phyloP scores from a whole-genome alignment of 345 rosid species.

The Camelina sativa region DNA sequence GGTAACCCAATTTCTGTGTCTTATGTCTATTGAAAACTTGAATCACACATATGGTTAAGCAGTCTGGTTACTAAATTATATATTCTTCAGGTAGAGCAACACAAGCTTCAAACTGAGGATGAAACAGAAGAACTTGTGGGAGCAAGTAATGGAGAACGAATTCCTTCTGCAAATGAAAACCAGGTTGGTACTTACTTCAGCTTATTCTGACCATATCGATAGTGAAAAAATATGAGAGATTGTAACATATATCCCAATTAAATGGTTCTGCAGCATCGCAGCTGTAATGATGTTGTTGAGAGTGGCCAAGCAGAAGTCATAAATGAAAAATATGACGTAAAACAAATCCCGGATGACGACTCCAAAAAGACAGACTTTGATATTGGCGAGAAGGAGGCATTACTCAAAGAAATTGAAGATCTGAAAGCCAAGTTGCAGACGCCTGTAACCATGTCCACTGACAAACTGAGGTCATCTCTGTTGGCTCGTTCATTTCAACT shows the following conservation, averaged over 20 bases:
- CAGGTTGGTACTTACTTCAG: conserved; percentile 41
- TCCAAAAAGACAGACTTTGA: conserved; percentile 45
- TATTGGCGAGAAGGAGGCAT: conserved; percentile 72
- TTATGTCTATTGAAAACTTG: conserved; percentile 19
- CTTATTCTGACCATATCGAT: conserved; percentile 13
- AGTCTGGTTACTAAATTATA: conserved; percentile 23
- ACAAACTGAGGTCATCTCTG: conserved; percentile 72
- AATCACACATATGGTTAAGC: conserved; percentile 26
- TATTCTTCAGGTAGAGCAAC: conserved; percentile 60
- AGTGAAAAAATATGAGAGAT: conserved; percentile 2
- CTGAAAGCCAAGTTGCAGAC: conserved; percentile 66
- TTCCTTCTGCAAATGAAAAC: conserved; percentile 42
- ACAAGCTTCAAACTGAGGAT: conserved; percentile 50
- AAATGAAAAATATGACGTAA: conserved; percentile 51
- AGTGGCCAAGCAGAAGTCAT: conserved; percentile 40
- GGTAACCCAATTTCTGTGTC: conserved; percentile 47
- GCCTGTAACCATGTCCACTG: conserved; percentile 60
- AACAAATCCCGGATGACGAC: conserved; percentile 59
- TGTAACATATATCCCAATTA: conserved; percentile 16
- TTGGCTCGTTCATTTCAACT: conserved; percentile 70
- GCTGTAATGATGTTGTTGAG: conserved; percentile 34
- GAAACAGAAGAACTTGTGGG: conserved; percentile 45
- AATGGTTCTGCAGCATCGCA: conserved; percentile 42
- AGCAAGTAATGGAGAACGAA: conserved; percentile 33
- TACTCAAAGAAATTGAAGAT: conserved; percentile 77